These are phyloP conservation scores for Lindgomyces ingoldianus DNA, from an alignment of 495 filamentous ascomycete genomes.

Conservation along the genomic window DNA sequence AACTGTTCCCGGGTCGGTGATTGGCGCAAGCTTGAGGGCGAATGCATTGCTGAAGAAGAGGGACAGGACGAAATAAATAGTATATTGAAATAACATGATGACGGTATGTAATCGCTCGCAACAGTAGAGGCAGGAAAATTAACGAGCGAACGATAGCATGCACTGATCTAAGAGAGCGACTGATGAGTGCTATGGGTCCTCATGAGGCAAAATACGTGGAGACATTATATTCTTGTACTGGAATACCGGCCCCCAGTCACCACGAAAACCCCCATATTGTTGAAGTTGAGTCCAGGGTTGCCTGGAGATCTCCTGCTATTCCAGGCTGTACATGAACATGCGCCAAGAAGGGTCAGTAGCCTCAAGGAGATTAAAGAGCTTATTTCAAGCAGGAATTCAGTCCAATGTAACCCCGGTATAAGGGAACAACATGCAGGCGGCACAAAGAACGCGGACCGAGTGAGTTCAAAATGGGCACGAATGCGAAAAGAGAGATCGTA, in stretches of 20 bases:
- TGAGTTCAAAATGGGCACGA: slow-evolving; percentile 18
- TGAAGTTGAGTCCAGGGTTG: not conserved
- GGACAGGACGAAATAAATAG: not conserved
- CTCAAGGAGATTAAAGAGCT: slow-evolving; percentile 25
- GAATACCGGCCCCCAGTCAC: not conserved
- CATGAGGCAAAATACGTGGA: not conserved
- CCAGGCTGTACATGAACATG: slow-evolving; percentile 11
- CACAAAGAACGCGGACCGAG: slow-evolving; percentile 2
- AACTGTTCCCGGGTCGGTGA: not conserved
- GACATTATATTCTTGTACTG: slow-evolving; percentile 4
- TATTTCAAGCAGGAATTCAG: slow-evolving; percentile 6
- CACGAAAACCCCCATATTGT: not conserved
- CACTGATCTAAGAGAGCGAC: not conserved
- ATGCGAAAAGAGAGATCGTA: slow-evolving; percentile 22
- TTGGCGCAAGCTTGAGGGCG: slow-evolving; percentile 13
- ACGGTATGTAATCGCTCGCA: not conserved
- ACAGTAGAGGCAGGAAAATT: not conserved
- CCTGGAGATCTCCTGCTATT: slow-evolving; percentile 10
- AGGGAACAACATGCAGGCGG: not conserved
- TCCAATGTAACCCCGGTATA: slow-evolving; percentile 3
- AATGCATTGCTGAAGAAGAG: not conserved
- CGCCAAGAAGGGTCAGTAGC: slow-evolving; percentile 13
- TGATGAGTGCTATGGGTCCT: not conserved
- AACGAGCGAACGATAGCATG: slow-evolving; percentile 1
- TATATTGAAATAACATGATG: slow-evolving; percentile 6